Base-by-base conservation (phyloP, 1,284 basidiomycete genomes). In the Boletus semigastroideus region DNA sequence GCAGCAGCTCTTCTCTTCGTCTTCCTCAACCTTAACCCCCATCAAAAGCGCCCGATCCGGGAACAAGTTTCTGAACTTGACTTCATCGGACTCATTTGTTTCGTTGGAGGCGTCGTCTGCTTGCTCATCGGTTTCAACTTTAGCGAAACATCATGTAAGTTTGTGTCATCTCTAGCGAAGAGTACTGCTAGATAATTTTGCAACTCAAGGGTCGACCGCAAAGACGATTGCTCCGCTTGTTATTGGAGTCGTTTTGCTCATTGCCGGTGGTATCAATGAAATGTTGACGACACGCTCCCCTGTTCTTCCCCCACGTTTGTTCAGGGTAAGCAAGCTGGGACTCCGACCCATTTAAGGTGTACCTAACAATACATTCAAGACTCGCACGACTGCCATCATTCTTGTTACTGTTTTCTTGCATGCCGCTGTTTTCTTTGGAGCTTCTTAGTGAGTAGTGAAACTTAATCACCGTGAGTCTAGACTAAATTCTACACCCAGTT, bases 1-100 rank as follows among this genome's bases (percentile, higher is more conserved):
- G 92, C 92, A 7, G 80, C 82, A 27, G 69, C 69, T 1, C 66
- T 92, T 20, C 72, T 95, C 5, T 86, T 90, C 63, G 80, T 92
- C 67, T 90, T 86, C 72, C 80, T 97, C 40, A 87, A 93, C 60
- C 75, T 96, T 46, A 92, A 94, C 57, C 87, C 88, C 1, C 84
- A 82, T 57, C 70, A 80, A 52, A 78, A 78, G 10, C 90, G 79
- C 55, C 72, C 82, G 0, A 64, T 88, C 45, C 72, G 70, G 19
- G 69, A 89, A 55, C 85, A 90, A 60, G 63, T 80, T n/a, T 59
- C 67, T 14, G 82, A 87, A 47, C 90, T 94, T 57, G 92, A 94
- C 68, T 91, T 91, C 56, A 27, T 85, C 36, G 92, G 92, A 2
- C 75, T 92, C 9, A 55, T 78, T 19, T 72, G 92, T 36, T 77